Evolutionary conservation across 2,329 filamentous ascomycete species (phyloP), one percentile per base, ranked within the genome.

Genomic region (Pseudocercospora ulei): DNA sequence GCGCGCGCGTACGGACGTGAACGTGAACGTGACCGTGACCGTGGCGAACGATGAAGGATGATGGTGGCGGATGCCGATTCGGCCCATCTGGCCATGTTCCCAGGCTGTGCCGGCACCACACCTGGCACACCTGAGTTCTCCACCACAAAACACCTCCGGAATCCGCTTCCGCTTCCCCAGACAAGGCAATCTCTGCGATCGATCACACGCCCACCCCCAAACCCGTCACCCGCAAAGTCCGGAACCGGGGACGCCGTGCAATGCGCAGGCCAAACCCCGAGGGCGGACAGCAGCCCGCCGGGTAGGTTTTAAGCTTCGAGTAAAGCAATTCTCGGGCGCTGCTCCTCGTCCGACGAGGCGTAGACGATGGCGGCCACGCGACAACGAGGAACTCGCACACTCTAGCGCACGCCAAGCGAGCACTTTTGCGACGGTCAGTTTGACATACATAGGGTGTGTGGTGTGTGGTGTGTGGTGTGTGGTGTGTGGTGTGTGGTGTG

Each of bases 321-420:
- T 23, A 35, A 25, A 39, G 30, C 35, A 35, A 36, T 39, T n/a
- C 29, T 33, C 30, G 41, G 36, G 20, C 31, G 31, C 31, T 22
- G 36, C 22, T 44, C 36, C 23, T 31, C 23, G 35, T 23, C 16
- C 28, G 41, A 38, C n/a, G 22, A 25, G 28, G 31, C 31, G 31
- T 22, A 12, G 33, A 35, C 20, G 18, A 36, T 36, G 41, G 41
- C 41, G 34, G 41, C 41, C 41, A 44, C 41, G 41, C 41, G 41
- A 37, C 24, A 34, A 34, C 16, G 19, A 13, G 35, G 36, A 23
- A 43, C 36, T 27, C 33, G 41, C 41, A 36, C 41, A n/a, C 28
- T 29, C 31, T 44, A 39, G 41, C 41, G 41, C 41, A 33, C 41
- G 28, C 35, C 35, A 42, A 23, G 33, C 33, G 33, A 37, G 18